These are phyloP conservation scores for Magnusiomyces paraingens DNA, from an alignment of 1,139 yeast species.

Conservation along the genomic window DNA sequence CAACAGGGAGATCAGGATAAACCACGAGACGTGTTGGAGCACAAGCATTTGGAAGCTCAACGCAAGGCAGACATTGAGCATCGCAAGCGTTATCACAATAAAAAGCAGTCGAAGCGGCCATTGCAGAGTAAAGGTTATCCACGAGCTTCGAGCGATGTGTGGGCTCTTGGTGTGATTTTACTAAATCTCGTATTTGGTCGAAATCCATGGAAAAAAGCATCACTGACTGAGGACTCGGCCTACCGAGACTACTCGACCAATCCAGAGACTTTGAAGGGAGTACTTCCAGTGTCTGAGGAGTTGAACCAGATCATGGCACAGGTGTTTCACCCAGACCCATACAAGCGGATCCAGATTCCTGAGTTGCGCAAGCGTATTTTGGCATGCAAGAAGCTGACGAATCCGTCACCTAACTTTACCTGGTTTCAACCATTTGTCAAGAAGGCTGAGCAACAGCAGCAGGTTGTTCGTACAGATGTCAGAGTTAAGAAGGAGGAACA, in stretches of 20 bases:
- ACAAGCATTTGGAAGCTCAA: conserved; percentile 1
- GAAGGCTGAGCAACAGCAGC: background rate
- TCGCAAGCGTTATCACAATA: background rate
- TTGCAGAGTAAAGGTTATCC: conserved; percentile 17
- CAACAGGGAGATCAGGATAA: no score
- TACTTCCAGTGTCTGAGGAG: conserved; percentile 61
- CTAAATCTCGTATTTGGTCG: conserved; percentile 76
- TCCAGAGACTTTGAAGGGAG: conserved; percentile 46
- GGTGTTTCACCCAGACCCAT: conserved; percentile 59
- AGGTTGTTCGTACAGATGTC: background rate
- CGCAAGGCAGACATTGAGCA: conserved; percentile 1
- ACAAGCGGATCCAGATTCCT: conserved; percentile 49
- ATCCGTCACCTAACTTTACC: conserved; percentile 7
- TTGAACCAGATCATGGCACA: conserved; percentile 48
- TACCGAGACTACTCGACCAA: conserved; percentile 46
- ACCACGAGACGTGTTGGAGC: background rate
- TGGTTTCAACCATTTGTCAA: conserved; percentile 11
- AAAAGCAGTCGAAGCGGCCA: conserved; percentile 9
- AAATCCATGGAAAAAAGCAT: conserved; percentile 89
- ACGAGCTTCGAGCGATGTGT: conserved; percentile 45
- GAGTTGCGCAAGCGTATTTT: conserved; percentile 34
- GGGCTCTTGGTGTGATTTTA: conserved; percentile 82
- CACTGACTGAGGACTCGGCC: conserved; percentile 50
- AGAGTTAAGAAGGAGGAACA: background rate
- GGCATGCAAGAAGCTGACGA: conserved; percentile 18